Base-by-base conservation (phyloP, 1,284 basidiomycete genomes). In the Malassezia vespertilionis region DNA sequence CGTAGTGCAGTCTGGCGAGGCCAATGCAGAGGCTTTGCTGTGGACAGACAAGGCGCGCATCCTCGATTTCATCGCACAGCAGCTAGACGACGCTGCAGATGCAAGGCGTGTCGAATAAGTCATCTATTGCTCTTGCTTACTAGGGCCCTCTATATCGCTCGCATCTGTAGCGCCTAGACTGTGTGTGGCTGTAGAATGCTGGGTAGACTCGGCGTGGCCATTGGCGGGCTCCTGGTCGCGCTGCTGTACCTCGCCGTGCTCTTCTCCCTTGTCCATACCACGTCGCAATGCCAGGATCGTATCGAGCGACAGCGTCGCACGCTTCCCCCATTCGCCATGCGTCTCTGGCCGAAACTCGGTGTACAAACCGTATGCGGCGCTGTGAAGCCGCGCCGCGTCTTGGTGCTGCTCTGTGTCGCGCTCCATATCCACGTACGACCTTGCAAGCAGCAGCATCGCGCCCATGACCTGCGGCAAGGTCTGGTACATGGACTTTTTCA, bases 251-350 rank as follows among this genome's bases (percentile, higher is more conserved):
- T 39, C 11, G 30, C 14, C 26, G 18, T 11, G 7, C 14, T 11
- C 40, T 54, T 53, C 11, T 40, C 39, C 31, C 12, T 40, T 1
- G 27, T 26, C 39, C 39, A 40, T 11, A 8, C 28, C 17, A 7
- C 39, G 39, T 12, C 58, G 40, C 17, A 69, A 36, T 0, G 47
- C 58, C 2, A 70, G 54, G 5, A 65, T 54, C 22, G 52, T 62
- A 32, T 60, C 60, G 36, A 62, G 58, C 46, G 57, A 53, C 12
- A 70, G 40, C 12, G 45, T 39, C 5, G 54, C 60, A 21, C 60
- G 60, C 34, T 70, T 70, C 21, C 67, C 67, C 67, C 65, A 67
- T 40, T 65, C 59, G 15, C 67, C 67, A 15, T 56, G 57, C 0
- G 67, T 70, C 11, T 57, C 58, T 2, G 67, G 67, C 18, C 67